A percentile compares a stretch with the other conserved stretches of the same genome.
phyloP scores from a whole-genome alignment of 78 protist species.

The Creolimax fragrantissima region DNA sequence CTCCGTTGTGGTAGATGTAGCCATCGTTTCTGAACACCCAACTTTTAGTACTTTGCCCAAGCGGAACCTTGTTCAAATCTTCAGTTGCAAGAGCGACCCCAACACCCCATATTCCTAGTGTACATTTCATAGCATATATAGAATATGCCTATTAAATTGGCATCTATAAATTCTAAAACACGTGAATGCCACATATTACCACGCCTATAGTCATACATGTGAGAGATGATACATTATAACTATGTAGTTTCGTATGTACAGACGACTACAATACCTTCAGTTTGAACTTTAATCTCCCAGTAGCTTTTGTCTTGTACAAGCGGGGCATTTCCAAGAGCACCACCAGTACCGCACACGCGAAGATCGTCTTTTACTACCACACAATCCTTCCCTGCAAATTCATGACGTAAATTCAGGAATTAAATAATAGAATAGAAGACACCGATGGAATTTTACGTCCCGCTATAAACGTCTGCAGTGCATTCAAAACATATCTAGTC shows the following conservation, averaged over 20 bases:
- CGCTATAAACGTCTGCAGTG: background rate
- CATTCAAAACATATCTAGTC: background rate
- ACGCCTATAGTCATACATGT: background rate
- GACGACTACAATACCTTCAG: constrained; percentile 17
- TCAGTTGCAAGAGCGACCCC: constrained; percentile 15
- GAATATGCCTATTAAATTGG: background rate
- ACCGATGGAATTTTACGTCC: background rate
- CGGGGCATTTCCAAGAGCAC: constrained; percentile 20
- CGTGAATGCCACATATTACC: no score
- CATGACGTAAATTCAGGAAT: background rate
- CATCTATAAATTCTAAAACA: background rate
- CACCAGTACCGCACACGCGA: constrained; percentile 28
- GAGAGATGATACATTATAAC: background rate
- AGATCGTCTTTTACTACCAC: constrained; percentile 19
- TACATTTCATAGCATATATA: background rate
- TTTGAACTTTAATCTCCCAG: constrained; percentile 15
- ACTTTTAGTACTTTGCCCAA: background rate
- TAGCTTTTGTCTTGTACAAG: constrained; percentile 33
- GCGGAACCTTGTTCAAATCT: background rate
- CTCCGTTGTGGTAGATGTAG: background rate
- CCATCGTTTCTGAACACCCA: constrained; percentile 29
- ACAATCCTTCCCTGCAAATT: constrained; percentile 15
- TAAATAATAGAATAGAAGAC: background rate
- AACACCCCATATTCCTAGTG: constrained; percentile 20
- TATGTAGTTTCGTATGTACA: no score